Base-by-base conservation (phyloP, 192 early-diverging fungal genomes). In the Coemansia sp. region DNA sequence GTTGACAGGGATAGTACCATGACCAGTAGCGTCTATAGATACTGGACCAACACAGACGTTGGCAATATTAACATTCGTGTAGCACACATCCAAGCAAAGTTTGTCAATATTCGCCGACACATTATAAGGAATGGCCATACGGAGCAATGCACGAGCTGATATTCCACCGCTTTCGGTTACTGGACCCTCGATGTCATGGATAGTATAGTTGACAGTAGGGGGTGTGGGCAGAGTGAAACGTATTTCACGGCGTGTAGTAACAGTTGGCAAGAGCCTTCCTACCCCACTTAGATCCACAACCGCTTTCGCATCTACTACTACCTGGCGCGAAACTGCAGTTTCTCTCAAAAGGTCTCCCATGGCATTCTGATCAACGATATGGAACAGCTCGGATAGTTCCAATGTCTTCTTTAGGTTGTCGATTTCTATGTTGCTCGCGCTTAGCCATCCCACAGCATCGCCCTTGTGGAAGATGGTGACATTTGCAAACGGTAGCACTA, bases 241-340 rank as follows among this genome's bases (percentile, higher is more conserved):
- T 3, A 78, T 23, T 10, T 60, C 64, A 30, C 67, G 66, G 40
- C 53, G 70, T 15, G 61, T 46, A 55, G 20, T 20, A 15, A 67
- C 60, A 9, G 40, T 62, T 2, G 75, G 75, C 40, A 78, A 46
- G 34, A 62, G 64, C 23, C 46, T 68, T 10, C 75, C 75, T 68
- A 78, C 68, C 6, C 75, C 70, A 33, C 75, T 66, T 16, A 72
- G 42, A 30, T 71, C 66, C 4, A 78, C 46, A n/a, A 33, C 33
- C 20, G 56, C 56, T 9, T 23, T 61, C 0, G 67, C 35, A 40
- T 58, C 59, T 26, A 72, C 58, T 39, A 42, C 21, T 21, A 71
- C 61, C 10, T 48, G 66, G 7, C 70, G 75, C n/a, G 37, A 42
- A 23, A 28, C 26, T 43, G 63, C 70, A 2, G 70, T 67, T 4